A percentile compares a stretch with the other conserved stretches of the same genome.
phyloP scores from a whole-genome alignment of 768 basidiomycete genomes.

The Kwoniella dejecticola region DNA sequence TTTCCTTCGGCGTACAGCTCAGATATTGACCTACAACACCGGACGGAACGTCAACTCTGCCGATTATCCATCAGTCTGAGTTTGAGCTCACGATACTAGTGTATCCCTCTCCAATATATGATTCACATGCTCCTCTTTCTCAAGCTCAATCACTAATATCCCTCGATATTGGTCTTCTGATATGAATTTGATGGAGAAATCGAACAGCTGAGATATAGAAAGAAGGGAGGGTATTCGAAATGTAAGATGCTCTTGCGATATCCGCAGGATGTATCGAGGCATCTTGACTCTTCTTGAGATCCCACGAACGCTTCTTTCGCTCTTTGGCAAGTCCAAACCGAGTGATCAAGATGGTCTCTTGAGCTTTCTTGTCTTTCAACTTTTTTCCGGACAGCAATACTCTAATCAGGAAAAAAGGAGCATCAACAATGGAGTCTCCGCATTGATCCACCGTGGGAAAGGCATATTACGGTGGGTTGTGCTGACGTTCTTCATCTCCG shows the following conservation, averaged over 20 bases:
- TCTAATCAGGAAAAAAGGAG: not conserved
- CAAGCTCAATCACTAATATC: slow-evolving; percentile 58
- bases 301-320: not conserved
- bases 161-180: slow-evolving; percentile 57
- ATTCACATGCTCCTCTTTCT: slow-evolving; percentile 71
- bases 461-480: no score
- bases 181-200: slow-evolving; percentile 65
- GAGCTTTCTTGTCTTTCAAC: not conserved
- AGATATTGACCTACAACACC: slow-evolving; percentile 63
- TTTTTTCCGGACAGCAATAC: not conserved
- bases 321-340: not conserved
- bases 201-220: slow-evolving; percentile 74
- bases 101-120: slow-evolving; percentile 77
- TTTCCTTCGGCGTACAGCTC: slow-evolving; percentile 74
- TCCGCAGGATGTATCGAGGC: slow-evolving; percentile 66
- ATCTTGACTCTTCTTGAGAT: slow-evolving; percentile 14
- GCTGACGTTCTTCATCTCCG: no score
- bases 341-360: not conserved
- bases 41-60: slow-evolving; percentile 7
- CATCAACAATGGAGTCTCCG: slow-evolving; percentile 5
- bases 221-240: slow-evolving; percentile 81
- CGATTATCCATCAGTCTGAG: not conserved
- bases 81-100: slow-evolving; percentile 69
- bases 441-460: slow-evolving; percentile 12
- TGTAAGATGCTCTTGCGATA: slow-evolving; percentile 77